Evolutionary conservation across 1,284 basidiomycete species (phyloP).

Genomic region (Thelephora terrestris): DNA sequence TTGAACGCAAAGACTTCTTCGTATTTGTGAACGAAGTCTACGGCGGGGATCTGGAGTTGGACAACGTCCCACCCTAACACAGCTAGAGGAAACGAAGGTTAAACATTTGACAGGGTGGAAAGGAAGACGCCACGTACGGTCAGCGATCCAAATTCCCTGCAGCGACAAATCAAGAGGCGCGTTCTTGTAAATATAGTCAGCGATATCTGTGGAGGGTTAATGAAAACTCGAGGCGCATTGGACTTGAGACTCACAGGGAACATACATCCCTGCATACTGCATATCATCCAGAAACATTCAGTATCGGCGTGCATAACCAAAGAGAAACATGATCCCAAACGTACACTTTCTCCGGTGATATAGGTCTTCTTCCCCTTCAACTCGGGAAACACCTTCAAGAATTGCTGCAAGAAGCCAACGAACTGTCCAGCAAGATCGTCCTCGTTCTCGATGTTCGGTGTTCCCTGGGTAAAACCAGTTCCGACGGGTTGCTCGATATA

Average conservation of each 20-base stretch:
- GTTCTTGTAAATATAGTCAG: conserved; percentile 60
- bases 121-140: conserved; percentile 37
- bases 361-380: conserved; percentile 62
- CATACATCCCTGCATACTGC: conserved; percentile 54
- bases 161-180: conserved; percentile 41
- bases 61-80: conserved; percentile 49
- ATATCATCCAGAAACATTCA: too few species aligned
- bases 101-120: background rate
- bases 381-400: conserved; percentile 62
- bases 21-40: conserved; percentile 63
- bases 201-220: conserved; percentile 41
- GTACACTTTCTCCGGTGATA: conserved; percentile 61
- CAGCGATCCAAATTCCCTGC: conserved; percentile 63
- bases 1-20: conserved; percentile 60
- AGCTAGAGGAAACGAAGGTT: conserved; percentile 25
- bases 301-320: too few species aligned
- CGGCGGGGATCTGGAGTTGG: conserved; percentile 56
- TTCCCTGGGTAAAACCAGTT: conserved; percentile 73
- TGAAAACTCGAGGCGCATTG: background rate
- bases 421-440: conserved; percentile 54
- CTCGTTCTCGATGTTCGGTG: conserved; percentile 56
- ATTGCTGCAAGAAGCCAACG: conserved; percentile 64
- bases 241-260: conserved; percentile 34
- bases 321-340: conserved; percentile 17
- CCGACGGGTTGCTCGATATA: conserved; percentile 82